Evolutionary conservation across 1,139 yeast species (phyloP), one percentile per base, ranked within the genome.

Genomic region (Candida sp.): DNA sequence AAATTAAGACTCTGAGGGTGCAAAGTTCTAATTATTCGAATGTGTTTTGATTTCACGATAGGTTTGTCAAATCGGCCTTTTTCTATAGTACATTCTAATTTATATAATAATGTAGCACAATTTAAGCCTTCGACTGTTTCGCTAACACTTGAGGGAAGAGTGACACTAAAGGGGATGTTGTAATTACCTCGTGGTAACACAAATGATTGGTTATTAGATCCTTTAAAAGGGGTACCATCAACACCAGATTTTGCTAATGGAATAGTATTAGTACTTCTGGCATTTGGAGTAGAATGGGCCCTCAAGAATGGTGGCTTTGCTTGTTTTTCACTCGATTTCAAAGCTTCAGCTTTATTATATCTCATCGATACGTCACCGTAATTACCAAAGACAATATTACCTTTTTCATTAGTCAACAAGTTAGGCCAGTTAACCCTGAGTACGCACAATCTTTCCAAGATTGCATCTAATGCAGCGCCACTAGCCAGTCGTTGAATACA

Each of bases 91-190:
- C 83, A 75, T 49, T 74, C 78, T 46, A 84, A 62, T 42, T 73
- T 72, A 59, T 85, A 84, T 9, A 81, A 61, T 4, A 84, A 58
- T 6, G 78, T 73, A 1, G 84, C 87, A 36, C 79, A 73, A 39
- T 70, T 45, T 40, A 84, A 61, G 0, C 89, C 88, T 59, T 84
- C 91, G 0, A 84, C 75, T 0, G 90, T 80, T 50, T 84, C 91
- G 2, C 84, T 77, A 0, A 80, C 59, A 50, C 78, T 78, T 2
- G 82, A 75, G 0, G 91, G 90, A 9, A 85, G 58, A 15, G 64
- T 62, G 5, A 77, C 68, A 33, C 61, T 63, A 57, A 84, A 85
- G 0, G 91, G 91, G 33, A 85, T 59, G 49, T 78, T 80, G 54
- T 84, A 84, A 55, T 83, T 82, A 0, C 91, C 91, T 45, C 74